These are phyloP conservation scores for Fusarium graminum DNA, from an alignment of 2,329 filamentous ascomycete species.

Conservation along the genomic window DNA sequence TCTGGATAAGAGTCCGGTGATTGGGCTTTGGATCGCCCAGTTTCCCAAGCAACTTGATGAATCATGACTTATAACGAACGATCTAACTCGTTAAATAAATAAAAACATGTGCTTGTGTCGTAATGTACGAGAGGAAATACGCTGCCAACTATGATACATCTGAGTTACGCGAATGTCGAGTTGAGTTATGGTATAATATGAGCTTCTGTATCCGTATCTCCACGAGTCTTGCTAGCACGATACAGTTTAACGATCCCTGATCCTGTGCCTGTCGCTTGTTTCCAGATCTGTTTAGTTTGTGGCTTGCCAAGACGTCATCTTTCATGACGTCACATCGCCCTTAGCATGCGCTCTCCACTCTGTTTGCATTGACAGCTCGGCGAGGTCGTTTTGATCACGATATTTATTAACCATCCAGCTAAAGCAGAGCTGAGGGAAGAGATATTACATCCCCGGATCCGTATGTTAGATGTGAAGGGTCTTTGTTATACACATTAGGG, in stretches of 20 bases:
- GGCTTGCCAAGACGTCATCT: constrained; percentile 23
- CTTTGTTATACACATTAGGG: neutral
- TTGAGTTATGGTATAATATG: constrained; percentile 1
- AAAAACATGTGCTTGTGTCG: neutral
- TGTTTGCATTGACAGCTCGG: neutral
- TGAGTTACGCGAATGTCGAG: neutral
- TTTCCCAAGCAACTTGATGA: constrained; percentile 41
- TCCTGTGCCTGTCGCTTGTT: constrained; percentile 22
- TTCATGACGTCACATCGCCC: constrained; percentile 28
- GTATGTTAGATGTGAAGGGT: neutral
- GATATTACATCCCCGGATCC: neutral
- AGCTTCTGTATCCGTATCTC: neutral
- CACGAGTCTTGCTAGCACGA: neutral
- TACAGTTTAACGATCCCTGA: constrained; percentile 6
- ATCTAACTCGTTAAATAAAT: constrained; percentile 5
- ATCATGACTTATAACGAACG: constrained; percentile 46
- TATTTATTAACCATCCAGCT: neutral
- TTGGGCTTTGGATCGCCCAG: constrained; percentile 17
- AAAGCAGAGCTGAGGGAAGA: neutral
- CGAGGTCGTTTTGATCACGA: constrained; percentile 8
- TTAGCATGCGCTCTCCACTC: neutral
- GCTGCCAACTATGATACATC: no score
- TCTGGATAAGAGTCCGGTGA: constrained; percentile 20
- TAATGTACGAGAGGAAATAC: neutral
- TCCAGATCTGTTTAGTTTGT: constrained; percentile 4